Conservation (phyloP, 495 filamentous ascomycete species). For the Aspergillus taichungensis region DNA sequence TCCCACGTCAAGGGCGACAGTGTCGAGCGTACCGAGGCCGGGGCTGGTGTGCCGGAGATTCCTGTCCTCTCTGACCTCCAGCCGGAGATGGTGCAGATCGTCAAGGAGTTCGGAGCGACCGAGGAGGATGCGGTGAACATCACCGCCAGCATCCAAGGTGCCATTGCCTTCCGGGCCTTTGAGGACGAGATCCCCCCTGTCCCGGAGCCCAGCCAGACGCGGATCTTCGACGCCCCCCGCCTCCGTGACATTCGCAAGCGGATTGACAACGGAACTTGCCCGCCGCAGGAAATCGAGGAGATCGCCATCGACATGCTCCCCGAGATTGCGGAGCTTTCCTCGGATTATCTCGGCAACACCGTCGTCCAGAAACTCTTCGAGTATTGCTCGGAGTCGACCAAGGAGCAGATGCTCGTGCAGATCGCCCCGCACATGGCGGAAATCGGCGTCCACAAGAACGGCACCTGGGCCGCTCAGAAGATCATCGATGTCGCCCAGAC, state of each 20-base stretch:
- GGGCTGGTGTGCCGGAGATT: conserved; percentile 50
- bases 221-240: conserved; percentile 90
- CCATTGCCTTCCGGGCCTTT: conserved; percentile 65
- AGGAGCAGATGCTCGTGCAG: conserved; percentile 82
- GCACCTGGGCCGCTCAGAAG: conserved; percentile 98
- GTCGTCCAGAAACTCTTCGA: conserved; percentile 99
- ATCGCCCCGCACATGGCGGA: conserved; percentile 89
- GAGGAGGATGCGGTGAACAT: conserved; percentile 74
- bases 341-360: conserved; percentile 95
- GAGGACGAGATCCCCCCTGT: conserved; percentile 81
- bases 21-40: conserved; percentile 29
- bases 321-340: conserved; percentile 88
- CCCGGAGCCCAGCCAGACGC: conserved; percentile 79
- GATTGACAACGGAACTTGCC: conserved; percentile 88
- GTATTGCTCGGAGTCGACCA: conserved; percentile 80
- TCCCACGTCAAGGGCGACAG: conserved; percentile 41
- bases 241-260: conserved; percentile 94
- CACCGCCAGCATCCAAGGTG: conserved; percentile 58
- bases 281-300: conserved; percentile 78
- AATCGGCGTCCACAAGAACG: conserved; percentile 97
- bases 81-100: conserved; percentile 75
- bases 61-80: conserved; percentile 68
- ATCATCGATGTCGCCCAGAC: conserved; percentile 94
- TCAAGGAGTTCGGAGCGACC: conserved; percentile 77
- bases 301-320: conserved; percentile 89